A percentile compares a stretch with the other conserved stretches of the same genome.
Conservation (phyloP, 805 yeast species). For the Cyberlindnera mississippiensis region DNA sequence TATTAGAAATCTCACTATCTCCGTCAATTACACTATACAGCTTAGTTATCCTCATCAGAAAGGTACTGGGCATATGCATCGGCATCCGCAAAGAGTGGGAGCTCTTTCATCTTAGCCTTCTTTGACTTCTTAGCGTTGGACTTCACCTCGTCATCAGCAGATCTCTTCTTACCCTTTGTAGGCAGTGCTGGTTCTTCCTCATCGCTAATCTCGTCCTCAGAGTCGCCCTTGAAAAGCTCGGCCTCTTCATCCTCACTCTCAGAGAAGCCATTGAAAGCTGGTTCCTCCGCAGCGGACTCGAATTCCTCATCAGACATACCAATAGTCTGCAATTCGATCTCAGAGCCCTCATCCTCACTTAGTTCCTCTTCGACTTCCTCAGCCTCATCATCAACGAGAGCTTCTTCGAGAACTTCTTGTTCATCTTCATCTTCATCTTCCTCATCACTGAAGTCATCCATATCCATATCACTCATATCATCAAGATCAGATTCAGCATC, state of each 20-base stretch:
- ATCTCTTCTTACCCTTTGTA: constrained; percentile 29
- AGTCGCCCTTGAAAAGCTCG: constrained; percentile 34
- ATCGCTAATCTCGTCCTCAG: constrained; percentile 36
- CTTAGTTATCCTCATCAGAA: constrained; percentile 57
- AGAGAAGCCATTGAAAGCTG: constrained; percentile 31
- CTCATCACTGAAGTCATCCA: constrained; percentile 32
- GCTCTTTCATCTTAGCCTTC: constrained; percentile 54
- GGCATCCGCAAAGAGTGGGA: constrained; percentile 86
- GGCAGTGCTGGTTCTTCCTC: constrained; percentile 25
- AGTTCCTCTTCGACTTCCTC: constrained; percentile 29
- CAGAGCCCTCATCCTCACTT: constrained; percentile 11
- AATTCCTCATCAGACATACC: constrained; percentile 28
- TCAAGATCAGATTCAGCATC: constrained; percentile 27
- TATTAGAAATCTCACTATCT: not conserved
- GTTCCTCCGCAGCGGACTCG: constrained; percentile 31
- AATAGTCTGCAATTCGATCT: constrained; percentile 16
- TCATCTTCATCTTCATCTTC: constrained; percentile 38
- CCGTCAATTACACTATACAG: not conserved
- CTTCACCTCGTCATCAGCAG: constrained; percentile 22
- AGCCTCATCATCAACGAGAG: constrained; percentile 2
- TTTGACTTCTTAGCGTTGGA: constrained; percentile 32
- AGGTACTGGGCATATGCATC: constrained; percentile 80
- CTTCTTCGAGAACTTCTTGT: constrained; percentile 30
- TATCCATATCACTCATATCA: constrained; percentile 63
- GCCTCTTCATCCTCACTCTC: constrained; percentile 36